phyloP scores from a whole-genome alignment of 2,329 filamentous ascomycete genomes.

The Cyphellophora europaea region DNA sequence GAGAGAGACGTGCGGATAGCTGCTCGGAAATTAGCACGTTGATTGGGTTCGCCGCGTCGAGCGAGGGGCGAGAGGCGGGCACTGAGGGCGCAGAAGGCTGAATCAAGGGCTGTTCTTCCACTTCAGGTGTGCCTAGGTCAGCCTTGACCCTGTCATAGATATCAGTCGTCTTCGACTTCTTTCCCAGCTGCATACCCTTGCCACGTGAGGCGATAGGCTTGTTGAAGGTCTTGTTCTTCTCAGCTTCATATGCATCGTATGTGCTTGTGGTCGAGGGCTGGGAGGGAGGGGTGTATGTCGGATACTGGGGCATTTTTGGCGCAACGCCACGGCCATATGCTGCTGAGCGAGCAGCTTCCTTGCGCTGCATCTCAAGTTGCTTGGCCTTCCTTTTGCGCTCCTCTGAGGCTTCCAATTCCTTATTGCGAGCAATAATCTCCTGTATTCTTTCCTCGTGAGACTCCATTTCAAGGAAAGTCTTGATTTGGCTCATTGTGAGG shows the following conservation, averaged over 20 bases:
- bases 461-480: slow-evolving; percentile 99
- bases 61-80: slow-evolving; percentile 47
- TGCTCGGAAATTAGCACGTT: slow-evolving; percentile 80
- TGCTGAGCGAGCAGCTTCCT: slow-evolving; percentile 76
- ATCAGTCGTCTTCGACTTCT: slow-evolving; percentile 95
- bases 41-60: slow-evolving; percentile 71
- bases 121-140: slow-evolving; percentile 68
- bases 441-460: slow-evolving; percentile 98
- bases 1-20: slow-evolving; percentile 80
- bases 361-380: slow-evolving; percentile 97
- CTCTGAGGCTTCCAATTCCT: slow-evolving; percentile 94
- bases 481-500: slow-evolving; percentile 91
- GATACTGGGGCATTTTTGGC: slow-evolving; percentile 72
- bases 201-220: slow-evolving; percentile 58
- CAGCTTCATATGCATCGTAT: slow-evolving; percentile 90
- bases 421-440: slow-evolving; percentile 96
- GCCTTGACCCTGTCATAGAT: slow-evolving; percentile 94
- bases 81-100: slow-evolving; percentile 44
- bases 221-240: slow-evolving; percentile 85
- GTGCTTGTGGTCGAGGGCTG: slow-evolving; percentile 67
- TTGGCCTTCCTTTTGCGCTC: slow-evolving; percentile 98
- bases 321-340: slow-evolving; percentile 43
- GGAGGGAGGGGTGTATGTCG: slow-evolving; percentile 74
- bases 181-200: slow-evolving; percentile 98
- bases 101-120: slow-evolving; percentile 25